Evolutionary conservation across 768 basidiomycete genomes (phyloP).

Genomic region (Tephrocybe sp.): DNA sequence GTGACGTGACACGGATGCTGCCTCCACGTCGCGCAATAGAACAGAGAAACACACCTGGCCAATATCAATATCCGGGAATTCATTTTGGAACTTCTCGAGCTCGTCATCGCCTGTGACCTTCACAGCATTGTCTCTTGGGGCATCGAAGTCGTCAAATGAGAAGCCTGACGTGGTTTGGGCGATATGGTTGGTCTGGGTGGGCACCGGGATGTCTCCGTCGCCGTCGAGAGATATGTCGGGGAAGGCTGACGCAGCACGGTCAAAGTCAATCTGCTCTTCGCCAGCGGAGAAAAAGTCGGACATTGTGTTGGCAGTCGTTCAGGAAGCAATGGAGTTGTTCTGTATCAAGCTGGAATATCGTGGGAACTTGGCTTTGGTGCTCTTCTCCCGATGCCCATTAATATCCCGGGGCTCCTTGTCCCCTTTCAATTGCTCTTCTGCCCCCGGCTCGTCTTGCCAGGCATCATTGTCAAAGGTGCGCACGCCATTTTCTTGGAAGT

Average conservation of each 20-base stretch:
- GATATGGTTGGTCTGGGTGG: conserved; percentile 30
- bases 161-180: conserved; percentile 44
- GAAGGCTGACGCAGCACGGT: conserved; percentile 78
- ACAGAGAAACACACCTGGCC: conserved; percentile 32
- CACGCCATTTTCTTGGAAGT: neutral
- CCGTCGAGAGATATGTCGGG: conserved; percentile 83
- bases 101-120: conserved; percentile 86
- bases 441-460: conserved; percentile 69
- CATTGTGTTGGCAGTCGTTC: conserved; percentile 19
- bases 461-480: conserved; percentile 64
- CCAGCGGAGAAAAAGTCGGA: conserved; percentile 28
- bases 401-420: conserved; percentile 68
- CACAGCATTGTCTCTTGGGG: conserved; percentile 48
- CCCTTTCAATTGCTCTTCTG: conserved; percentile 70
- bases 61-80: conserved; percentile 80
- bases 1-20: neutral
- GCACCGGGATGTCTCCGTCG: conserved; percentile 49
- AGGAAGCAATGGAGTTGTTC: neutral
- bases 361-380: conserved; percentile 17
- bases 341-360: conserved; percentile 10
- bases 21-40: neutral
- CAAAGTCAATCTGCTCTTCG: conserved; percentile 73
- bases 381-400: conserved; percentile 59
- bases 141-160: conserved; percentile 67
- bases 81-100: conserved; percentile 80